Evolutionary conservation across 2,329 filamentous ascomycete genomes (phyloP), one percentile per base, ranked within the genome.

Genomic region (Berkeleyomyces rouxiae): DNA sequence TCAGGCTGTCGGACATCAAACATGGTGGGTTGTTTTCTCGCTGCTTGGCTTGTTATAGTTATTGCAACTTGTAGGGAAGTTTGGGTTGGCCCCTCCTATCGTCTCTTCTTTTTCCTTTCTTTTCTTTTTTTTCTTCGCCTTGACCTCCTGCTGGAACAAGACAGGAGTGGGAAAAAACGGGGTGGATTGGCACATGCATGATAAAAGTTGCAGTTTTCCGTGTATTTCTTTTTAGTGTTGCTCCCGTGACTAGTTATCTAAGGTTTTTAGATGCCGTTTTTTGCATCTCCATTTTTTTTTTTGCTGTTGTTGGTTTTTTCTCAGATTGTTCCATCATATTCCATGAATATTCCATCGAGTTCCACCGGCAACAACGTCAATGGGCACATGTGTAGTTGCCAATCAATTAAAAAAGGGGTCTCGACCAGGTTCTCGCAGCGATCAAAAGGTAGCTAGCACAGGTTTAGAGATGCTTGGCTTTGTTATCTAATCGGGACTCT

Each of bases 401-500:
- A 53, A 36, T 36, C 49, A 53, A 36, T 53, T 7, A 53, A 53
- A 23, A 53, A 53, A 36, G 49, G 47, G 49, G 49, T 37, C 49
- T 7, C 49, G 6, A 53, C 31, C 49, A 39, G 37, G n/a, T 53
- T 36, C 33, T n/a, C 11, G 16, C 31, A 37, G 47, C 23, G 23
- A 16, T 23, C 31, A 37, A 3, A n/a, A 11, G 16, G 16, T 13
- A 46, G n/a, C 23, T 36, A 53, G 49, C 49, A 53, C 23, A 53
- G 31, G 37, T 53, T 37, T 53, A 36, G 23, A 23, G 37, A 53
- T 53, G 31, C 31, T 53, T 69, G 68, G 64, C 51, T 13, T 37
- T 53, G 37, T 33, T 7, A 53, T 53, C 31, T 53, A 16, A n/a
- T 36, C 49, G 13, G 49, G 7, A 4, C 11, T 6, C 49, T 37